Evolutionary conservation across 2,329 filamentous ascomycete species (phyloP).

Genomic region (Fusarium ramigenum): DNA sequence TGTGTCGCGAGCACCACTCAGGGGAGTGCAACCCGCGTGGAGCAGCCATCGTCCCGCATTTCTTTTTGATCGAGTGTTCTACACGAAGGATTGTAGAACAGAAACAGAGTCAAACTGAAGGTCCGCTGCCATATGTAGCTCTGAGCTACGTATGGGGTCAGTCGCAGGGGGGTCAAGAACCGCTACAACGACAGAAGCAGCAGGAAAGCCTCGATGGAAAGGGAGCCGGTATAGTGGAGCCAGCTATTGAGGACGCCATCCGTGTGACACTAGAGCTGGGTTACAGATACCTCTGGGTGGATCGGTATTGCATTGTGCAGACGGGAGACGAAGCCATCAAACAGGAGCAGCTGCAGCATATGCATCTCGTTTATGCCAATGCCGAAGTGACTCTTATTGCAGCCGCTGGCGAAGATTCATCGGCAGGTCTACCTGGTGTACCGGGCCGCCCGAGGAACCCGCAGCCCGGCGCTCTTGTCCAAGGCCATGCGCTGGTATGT

Average conservation of each 20-base stretch:
- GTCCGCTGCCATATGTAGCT: too few species aligned
- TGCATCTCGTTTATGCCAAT: not conserved
- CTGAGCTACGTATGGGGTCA: too few species aligned
- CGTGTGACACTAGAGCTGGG: not conserved
- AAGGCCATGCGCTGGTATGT: accelerated
- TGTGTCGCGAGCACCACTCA: not conserved
- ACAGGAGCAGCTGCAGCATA: not conserved
- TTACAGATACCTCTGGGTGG: not conserved
- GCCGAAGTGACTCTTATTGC: not conserved
- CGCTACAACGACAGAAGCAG: not conserved
- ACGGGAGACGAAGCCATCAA: accelerated
- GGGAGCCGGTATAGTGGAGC: accelerated
- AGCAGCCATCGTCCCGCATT: not conserved
- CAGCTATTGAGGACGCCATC: not conserved
- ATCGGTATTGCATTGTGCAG: not conserved
- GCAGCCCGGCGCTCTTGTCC: not conserved
- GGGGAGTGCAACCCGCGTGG: not conserved
- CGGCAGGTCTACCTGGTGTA: not conserved
- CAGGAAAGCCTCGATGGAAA: not conserved
- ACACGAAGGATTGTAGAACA: not conserved
- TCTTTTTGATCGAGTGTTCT: not conserved
- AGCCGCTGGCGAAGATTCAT: not conserved
- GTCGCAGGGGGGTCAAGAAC: too few species aligned
- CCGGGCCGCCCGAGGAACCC: not conserved
- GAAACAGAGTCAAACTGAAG: not conserved